A percentile compares a stretch with the other conserved stretches of the same genome.
These are phyloP conservation scores for Dryas alaskensis DNA, from an alignment of 306 rosid genomes.

Conservation along the genomic window DNA sequence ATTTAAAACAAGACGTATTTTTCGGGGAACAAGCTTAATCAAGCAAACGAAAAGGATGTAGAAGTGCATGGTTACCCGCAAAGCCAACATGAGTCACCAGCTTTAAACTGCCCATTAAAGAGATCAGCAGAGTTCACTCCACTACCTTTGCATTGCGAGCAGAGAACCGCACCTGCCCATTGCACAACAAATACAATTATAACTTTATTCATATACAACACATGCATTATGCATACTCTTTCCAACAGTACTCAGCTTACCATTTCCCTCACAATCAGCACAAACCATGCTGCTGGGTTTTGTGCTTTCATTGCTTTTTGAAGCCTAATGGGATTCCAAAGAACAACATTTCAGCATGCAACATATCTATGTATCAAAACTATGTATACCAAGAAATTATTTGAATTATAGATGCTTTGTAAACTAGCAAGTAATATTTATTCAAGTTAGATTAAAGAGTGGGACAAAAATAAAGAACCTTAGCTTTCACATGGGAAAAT, in stretches of 20 bases:
- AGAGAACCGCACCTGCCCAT: conserved; percentile 56
- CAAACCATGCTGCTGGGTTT: conserved; percentile 75
- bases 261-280: conserved; percentile 81
- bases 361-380: not conserved
- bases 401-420: not conserved
- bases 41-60: no score
- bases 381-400: no score
- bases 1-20: no score
- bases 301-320: conserved; percentile 36
- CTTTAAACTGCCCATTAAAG: conserved; percentile 78
- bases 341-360: not conserved
- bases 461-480: conserved; percentile 34
- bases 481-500: conserved; percentile 32
- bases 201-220: not conserved
- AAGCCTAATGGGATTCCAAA: conserved; percentile 41
- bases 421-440: not conserved
- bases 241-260: conserved; percentile 28
- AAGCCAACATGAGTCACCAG: conserved; percentile 85
- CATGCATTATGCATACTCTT: no score
- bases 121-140: conserved; percentile 82
- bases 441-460: not conserved
- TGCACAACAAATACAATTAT: not conserved
- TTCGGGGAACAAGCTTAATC: no score
- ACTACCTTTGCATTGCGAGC: conserved; percentile 73
- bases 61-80: conserved; percentile 60